Evolutionary conservation across 768 basidiomycete species (phyloP).

Genomic region (Hygrocybe coccinea): DNA sequence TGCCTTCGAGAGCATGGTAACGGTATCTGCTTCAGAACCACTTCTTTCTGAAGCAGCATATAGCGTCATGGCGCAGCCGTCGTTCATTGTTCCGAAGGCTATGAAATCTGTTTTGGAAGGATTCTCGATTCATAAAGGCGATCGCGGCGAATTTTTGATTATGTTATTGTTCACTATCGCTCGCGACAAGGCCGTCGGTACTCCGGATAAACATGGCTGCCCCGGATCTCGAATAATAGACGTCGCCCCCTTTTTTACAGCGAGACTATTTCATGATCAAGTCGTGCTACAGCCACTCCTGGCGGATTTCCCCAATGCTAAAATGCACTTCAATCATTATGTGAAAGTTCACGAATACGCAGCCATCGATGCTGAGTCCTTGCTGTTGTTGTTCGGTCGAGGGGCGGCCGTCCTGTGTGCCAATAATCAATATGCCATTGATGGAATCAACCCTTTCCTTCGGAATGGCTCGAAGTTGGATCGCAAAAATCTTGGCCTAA

Average conservation of each 20-base stretch:
- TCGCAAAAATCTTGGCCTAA: slow-evolving; percentile 15
- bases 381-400: slow-evolving; percentile 17
- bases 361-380: slow-evolving; percentile 18
- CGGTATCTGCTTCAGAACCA: slow-evolving; percentile 26
- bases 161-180: slow-evolving; percentile 20
- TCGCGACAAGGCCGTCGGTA: slow-evolving; percentile 12
- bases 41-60: slow-evolving; percentile 29
- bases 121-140: slow-evolving; percentile 19
- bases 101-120: slow-evolving; percentile 11
- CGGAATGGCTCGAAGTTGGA: slow-evolving; percentile 6
- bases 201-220: neutral
- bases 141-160: slow-evolving; percentile 22
- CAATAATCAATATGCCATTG: slow-evolving; percentile 18
- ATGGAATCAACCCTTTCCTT: slow-evolving; percentile 21
- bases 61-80: slow-evolving; percentile 9
- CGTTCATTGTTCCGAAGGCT: slow-evolving; percentile 9
- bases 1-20: slow-evolving; percentile 19
- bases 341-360: slow-evolving; percentile 25
- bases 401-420: slow-evolving; percentile 28
- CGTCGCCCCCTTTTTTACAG: neutral
- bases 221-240: neutral
- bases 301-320: slow-evolving; percentile 15
- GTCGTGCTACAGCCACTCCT: slow-evolving; percentile 1
- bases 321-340: slow-evolving; percentile 31
- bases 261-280: neutral